phyloP scores from a whole-genome alignment of 345 rosid species.

The Euphorbia lathyris region DNA sequence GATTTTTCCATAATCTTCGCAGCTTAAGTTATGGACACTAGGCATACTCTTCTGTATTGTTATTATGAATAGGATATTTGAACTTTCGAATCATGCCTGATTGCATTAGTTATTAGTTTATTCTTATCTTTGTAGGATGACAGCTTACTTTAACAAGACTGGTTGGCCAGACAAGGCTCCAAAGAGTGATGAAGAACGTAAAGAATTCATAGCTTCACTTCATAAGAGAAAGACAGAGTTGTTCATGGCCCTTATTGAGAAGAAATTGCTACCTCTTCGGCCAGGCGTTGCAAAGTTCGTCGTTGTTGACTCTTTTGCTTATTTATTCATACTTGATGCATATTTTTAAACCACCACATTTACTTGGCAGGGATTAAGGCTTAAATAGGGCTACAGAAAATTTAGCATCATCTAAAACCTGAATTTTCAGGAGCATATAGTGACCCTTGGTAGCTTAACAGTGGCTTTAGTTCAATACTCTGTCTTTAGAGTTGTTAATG shows the following conservation, averaged over 20 bases:
- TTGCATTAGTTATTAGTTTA: conserved; percentile 5
- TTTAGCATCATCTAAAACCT: background rate
- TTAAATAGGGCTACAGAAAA: background rate
- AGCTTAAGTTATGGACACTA: background rate
- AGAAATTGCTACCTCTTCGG: conserved; percentile 80
- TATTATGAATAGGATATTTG: background rate
- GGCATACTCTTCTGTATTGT: background rate
- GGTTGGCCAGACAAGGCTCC: conserved; percentile 96
- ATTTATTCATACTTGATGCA: conserved; percentile 2
- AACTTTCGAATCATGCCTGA: background rate
- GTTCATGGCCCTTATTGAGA: conserved; percentile 90
- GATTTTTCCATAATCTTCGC: background rate
- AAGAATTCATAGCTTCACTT: conserved; percentile 80
- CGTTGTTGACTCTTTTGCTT: conserved; percentile 16
- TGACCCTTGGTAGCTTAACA: background rate
- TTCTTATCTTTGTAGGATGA: conserved; percentile 57
- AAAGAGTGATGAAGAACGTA: conserved; percentile 77
- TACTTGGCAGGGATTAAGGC: background rate
- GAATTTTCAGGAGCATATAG: background rate
- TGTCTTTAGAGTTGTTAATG: background rate
- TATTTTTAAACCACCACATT: background rate
- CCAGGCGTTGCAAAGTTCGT: conserved; percentile 88
- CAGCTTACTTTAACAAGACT: conserved; percentile 82
- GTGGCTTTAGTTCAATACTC: background rate
- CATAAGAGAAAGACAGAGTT: conserved; percentile 84